A percentile compares a stretch with the other conserved stretches of the same genome.
phyloP scores from a whole-genome alignment of 768 basidiomycete species.

The Chalciporus sphaerocephalus region DNA sequence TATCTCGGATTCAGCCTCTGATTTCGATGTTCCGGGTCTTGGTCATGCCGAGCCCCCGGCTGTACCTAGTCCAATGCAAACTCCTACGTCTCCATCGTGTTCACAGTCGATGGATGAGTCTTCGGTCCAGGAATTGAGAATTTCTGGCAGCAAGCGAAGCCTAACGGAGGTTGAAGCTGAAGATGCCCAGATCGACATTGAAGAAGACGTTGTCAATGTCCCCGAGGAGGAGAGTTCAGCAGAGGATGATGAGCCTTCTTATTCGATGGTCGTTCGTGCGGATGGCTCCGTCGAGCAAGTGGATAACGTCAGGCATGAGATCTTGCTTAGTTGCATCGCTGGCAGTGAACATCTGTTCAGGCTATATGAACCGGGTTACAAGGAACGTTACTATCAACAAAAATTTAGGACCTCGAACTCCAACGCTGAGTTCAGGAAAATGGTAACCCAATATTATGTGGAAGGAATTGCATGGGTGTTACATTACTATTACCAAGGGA shows the following conservation, averaged over 20 bases:
- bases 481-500: constrained; percentile 97
- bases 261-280: constrained; percentile 72
- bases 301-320: constrained; percentile 81
- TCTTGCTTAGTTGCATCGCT: constrained; percentile 1
- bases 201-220: constrained; percentile 21
- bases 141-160: constrained; percentile 43
- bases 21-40: constrained; percentile 34
- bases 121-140: neutral
- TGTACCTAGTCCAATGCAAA: constrained; percentile 3
- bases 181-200: constrained; percentile 30
- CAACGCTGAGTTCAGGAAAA: constrained; percentile 68
- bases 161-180: constrained; percentile 42
- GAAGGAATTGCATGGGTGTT: constrained; percentile 96
- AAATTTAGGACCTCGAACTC: constrained; percentile 79
- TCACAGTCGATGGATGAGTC: constrained; percentile 23
- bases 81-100: constrained; percentile 2
- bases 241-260: constrained; percentile 46
- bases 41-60: constrained; percentile 24
- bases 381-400: constrained; percentile 88
- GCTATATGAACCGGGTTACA: constrained; percentile 94
- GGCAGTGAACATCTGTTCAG: constrained; percentile 36
- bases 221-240: constrained; percentile 41
- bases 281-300: constrained; percentile 94
- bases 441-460: constrained; percentile 80
- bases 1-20: constrained; percentile 27